Evolutionary conservation across 1,284 basidiomycete species (phyloP).

Genomic region (Papiliotrema terrestris): DNA sequence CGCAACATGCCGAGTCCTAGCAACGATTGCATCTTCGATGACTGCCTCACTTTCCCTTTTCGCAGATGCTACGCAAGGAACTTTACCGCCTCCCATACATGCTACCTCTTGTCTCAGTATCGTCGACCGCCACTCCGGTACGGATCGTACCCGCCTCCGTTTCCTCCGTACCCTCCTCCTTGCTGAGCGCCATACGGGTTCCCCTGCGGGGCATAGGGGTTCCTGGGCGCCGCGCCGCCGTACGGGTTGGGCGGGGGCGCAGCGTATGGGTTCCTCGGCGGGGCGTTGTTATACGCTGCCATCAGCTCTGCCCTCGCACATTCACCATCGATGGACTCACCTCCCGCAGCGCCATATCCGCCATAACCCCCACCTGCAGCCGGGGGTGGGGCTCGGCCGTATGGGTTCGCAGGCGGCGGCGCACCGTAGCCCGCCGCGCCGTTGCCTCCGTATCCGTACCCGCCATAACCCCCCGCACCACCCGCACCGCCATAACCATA

Average conservation of each 20-base stretch:
- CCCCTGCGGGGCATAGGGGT: constrained; percentile 1
- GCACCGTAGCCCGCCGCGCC: constrained; percentile 9
- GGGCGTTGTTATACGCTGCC: neutral
- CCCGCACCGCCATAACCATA: constrained; percentile 8
- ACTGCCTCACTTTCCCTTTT: too few relatives aligned
- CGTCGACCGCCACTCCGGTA: too few relatives aligned
- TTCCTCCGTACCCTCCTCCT: constrained; percentile 6
- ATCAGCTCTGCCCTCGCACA: neutral
- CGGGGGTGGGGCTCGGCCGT: constrained; percentile 6
- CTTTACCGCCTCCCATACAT: too few relatives aligned
- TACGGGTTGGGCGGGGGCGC: constrained; percentile 13
- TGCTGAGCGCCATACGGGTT: neutral
- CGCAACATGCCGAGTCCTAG: too few relatives aligned
- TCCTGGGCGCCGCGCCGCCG: neutral
- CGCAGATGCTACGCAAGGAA: too few relatives aligned
- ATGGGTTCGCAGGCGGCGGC: constrained; percentile 14
- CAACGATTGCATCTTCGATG: too few relatives aligned
- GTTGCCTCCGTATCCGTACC: constrained; percentile 11
- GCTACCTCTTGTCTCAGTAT: too few relatives aligned
- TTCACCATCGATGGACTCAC: neutral
- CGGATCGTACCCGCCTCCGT: constrained; percentile 13
- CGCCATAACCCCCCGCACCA: constrained; percentile 13
- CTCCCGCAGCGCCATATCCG: constrained; percentile 7
- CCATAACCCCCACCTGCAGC: constrained; percentile 8
- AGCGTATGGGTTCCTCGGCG: constrained; percentile 1